Percentiles rank a stretch among this genome's conserved stretches.
These are phyloP conservation scores for Nicotiana noctiflora DNA, from an alignment of 257 asterid species.

Conservation along the genomic window DNA sequence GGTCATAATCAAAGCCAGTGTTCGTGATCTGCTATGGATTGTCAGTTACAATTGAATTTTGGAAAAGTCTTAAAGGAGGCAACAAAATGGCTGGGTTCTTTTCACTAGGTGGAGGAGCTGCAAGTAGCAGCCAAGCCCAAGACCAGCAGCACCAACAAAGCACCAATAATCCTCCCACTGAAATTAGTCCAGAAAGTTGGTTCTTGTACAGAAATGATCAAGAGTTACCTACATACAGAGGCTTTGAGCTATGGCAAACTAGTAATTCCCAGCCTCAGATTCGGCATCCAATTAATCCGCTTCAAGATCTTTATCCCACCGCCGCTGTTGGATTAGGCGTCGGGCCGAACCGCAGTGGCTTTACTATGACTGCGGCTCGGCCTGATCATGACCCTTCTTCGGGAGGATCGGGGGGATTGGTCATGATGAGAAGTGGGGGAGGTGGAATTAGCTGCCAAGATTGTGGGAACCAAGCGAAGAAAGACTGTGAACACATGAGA, in stretches of 20 bases:
- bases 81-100: conserved; percentile 70
- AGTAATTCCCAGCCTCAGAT: conserved; percentile 24
- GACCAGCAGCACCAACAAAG: conserved; percentile 26
- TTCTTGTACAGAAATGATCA: conserved; percentile 55
- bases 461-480: conserved; percentile 85
- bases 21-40: conserved; percentile 47
- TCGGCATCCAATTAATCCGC: conserved; percentile 27
- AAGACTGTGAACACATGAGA: conserved; percentile 80
- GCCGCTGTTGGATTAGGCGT: conserved; percentile 46
- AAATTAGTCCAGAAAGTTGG: conserved; percentile 65
- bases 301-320: conserved; percentile 57
- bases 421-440: conserved; percentile 58
- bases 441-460: conserved; percentile 85
- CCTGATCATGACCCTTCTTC: conserved; percentile 24
- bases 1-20: conserved; percentile 32
- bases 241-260: conserved; percentile 77
- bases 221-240: conserved; percentile 41
- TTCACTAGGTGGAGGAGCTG: conserved; percentile 58
- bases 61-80: conserved; percentile 16
- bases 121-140: conserved; percentile 1
- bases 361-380: conserved; percentile 18
- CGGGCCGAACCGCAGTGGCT: conserved; percentile 41
- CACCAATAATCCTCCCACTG: conserved; percentile 26
- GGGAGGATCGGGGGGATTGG: conserved; percentile 13
- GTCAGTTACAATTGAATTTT: conserved; percentile 33